Conservation (phyloP, 305 asterid genomes). For the Ajuga reptans region DNA sequence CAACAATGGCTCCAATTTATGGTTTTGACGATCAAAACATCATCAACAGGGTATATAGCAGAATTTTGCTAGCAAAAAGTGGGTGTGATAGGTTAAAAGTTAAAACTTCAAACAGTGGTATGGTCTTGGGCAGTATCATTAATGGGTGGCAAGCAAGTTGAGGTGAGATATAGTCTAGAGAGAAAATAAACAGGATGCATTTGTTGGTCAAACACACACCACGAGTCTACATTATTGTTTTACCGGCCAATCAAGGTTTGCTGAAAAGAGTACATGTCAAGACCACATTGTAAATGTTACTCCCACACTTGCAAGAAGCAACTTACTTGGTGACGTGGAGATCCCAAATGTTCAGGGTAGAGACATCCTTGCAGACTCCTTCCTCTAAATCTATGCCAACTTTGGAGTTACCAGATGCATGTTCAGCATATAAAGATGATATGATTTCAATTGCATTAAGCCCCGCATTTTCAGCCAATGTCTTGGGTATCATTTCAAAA, state of each 20-base stretch:
- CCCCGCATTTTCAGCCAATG: constrained; percentile 93
- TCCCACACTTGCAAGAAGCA: neutral
- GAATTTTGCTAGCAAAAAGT: neutral
- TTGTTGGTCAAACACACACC: neutral
- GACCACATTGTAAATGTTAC: neutral
- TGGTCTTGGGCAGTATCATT: neutral
- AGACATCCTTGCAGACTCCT: constrained; percentile 73
- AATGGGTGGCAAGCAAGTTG: neutral
- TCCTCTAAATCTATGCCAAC: constrained; percentile 86
- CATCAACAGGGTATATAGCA: neutral
- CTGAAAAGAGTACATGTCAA: neutral
- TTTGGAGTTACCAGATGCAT: constrained; percentile 72
- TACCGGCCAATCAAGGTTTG: neutral
- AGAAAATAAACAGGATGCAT: neutral
- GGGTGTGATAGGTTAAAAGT: neutral
- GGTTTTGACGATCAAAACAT: neutral
- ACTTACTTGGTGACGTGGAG: constrained; percentile 80
- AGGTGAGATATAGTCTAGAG: neutral
- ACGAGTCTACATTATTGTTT: neutral
- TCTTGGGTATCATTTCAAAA: constrained; percentile 91
- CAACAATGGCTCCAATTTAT: neutral
- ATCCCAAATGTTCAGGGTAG: constrained; percentile 67
- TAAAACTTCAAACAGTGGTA: neutral
- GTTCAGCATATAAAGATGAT: constrained; percentile 84
- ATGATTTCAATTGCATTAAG: constrained; percentile 87